These are phyloP conservation scores for Calonectria crousiana DNA, from an alignment of 2,329 filamentous ascomycete genomes.

Conservation along the genomic window DNA sequence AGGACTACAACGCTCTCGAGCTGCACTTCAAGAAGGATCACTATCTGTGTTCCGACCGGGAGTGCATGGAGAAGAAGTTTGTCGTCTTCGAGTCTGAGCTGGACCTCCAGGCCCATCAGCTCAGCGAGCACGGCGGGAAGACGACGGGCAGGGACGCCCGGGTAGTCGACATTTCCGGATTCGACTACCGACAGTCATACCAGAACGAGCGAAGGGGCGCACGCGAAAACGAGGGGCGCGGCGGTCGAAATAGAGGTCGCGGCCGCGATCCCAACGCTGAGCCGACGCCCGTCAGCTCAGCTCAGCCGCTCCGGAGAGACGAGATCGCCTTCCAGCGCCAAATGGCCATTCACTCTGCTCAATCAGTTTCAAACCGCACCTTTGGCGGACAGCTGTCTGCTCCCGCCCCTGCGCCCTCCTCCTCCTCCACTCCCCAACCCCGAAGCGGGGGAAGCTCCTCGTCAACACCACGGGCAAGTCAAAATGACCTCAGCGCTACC, in stretches of 20 bases:
- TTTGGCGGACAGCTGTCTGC: constrained; percentile 86
- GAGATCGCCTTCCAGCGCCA: constrained; percentile 93
- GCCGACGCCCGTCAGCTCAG: constrained; percentile 79
- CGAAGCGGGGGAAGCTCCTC: constrained; percentile 35
- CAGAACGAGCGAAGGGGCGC: constrained; percentile 65
- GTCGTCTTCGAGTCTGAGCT: constrained; percentile 96
- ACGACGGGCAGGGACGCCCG: constrained; percentile 86
- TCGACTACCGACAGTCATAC: constrained; percentile 83
- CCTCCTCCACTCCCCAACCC: constrained; percentile 36
- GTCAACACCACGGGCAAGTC: constrained; percentile 38
- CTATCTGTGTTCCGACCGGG: constrained; percentile 84
- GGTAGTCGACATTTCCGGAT: constrained; percentile 86
- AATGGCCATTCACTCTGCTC: constrained; percentile 89
- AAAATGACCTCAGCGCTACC: constrained; percentile 45
- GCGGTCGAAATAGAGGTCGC: constrained; percentile 68
- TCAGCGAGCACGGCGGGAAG: constrained; percentile 88
- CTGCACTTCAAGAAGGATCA: constrained; percentile 90
- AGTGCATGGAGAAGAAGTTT: constrained; percentile 97
- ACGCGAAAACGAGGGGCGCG: constrained; percentile 55
- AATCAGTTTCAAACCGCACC: constrained; percentile 81
- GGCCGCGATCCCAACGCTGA: constrained; percentile 92
- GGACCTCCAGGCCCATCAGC: constrained; percentile 93
- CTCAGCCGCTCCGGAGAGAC: constrained; percentile 84
- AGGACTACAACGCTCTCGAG: constrained; percentile 88
- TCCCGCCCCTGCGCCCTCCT: constrained; percentile 24